Percentiles rank a stretch among this genome's conserved stretches.
These are phyloP conservation scores for Wickerhamiella kurtzmanii DNA, from an alignment of 805 yeast species.

Conservation along the genomic window DNA sequence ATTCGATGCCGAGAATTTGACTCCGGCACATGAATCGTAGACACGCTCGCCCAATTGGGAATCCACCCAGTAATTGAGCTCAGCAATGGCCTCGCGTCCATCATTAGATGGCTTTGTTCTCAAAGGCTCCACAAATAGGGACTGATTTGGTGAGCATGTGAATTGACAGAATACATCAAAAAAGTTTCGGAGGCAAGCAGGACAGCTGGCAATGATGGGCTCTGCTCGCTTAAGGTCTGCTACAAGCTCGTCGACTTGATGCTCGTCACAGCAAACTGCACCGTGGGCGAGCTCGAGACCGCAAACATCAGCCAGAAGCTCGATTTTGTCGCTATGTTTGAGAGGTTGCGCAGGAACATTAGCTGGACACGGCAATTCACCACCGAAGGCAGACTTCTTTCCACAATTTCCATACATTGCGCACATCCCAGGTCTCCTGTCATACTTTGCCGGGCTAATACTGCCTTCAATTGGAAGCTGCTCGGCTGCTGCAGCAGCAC, in stretches of 20 bases:
- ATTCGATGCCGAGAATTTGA: constrained; percentile 87
- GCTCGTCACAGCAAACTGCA: constrained; percentile 55
- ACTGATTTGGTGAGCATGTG: constrained; percentile 80
- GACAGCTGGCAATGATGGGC: constrained; percentile 74
- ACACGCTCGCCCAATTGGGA: constrained; percentile 47
- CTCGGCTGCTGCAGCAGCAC: not conserved
- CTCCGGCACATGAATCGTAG: constrained; percentile 73
- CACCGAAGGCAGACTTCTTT: constrained; percentile 63
- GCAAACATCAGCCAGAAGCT: constrained; percentile 44
- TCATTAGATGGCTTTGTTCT: constrained; percentile 37
- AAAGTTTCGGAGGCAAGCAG: constrained; percentile 83
- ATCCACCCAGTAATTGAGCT: constrained; percentile 50
- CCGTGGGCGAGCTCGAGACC: constrained; percentile 43
- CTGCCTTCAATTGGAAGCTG: not conserved
- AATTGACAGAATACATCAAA: constrained; percentile 69
- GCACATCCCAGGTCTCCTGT: constrained; percentile 13
- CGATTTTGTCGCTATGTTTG: constrained; percentile 29
- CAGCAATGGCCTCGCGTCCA: constrained; percentile 51
- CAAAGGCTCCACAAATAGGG: constrained; percentile 43
- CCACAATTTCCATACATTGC: constrained; percentile 45
- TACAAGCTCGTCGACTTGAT: constrained; percentile 42
- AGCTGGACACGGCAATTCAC: constrained; percentile 65
- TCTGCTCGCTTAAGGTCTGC: constrained; percentile 61
- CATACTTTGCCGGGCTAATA: not conserved
- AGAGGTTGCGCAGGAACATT: constrained; percentile 38